A percentile compares a stretch with the other conserved stretches of the same genome.
Conservation (phyloP, 441 rosid genomes). For the Kokia cookei region DNA sequence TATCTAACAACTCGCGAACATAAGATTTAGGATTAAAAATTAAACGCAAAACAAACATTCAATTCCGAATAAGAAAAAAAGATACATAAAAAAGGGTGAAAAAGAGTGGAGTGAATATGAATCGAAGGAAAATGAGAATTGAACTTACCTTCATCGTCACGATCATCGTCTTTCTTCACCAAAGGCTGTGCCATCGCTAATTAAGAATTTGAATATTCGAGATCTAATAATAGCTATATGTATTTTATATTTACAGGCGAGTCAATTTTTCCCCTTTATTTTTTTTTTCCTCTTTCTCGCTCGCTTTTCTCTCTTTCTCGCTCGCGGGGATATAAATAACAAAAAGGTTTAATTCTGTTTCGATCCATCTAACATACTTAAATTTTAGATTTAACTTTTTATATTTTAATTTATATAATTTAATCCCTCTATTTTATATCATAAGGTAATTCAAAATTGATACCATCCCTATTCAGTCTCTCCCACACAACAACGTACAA, state of each 20-base stretch:
- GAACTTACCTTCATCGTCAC: constrained; percentile 82
- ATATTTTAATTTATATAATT: too few relatives aligned
- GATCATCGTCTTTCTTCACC: constrained; percentile 97
- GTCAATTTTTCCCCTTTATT: neutral
- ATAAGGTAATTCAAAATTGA: too few relatives aligned
- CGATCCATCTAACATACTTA: too few relatives aligned
- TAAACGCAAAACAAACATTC: neutral
- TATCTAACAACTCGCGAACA: neutral
- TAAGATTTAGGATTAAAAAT: neutral
- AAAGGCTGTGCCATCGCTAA: constrained; percentile 86
- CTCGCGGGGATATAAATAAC: neutral
- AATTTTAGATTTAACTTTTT: too few relatives aligned
- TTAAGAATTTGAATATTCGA: constrained; percentile 11
- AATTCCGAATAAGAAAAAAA: neutral
- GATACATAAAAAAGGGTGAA: neutral
- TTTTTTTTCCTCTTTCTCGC: neutral
- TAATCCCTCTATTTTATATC: too few relatives aligned
- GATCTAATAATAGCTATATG: constrained; percentile 9
- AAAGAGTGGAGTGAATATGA: neutral
- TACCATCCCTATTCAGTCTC: too few relatives aligned
- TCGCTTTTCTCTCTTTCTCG: neutral
- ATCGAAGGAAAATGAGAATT: constrained; percentile 4
- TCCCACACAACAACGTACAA: too few relatives aligned
- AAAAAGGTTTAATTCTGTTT: too few relatives aligned
- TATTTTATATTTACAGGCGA: neutral